Evolutionary conservation across 306 rosid genomes (phyloP), one percentile per base, ranked within the genome.

Genomic region (Medicago truncatula): DNA sequence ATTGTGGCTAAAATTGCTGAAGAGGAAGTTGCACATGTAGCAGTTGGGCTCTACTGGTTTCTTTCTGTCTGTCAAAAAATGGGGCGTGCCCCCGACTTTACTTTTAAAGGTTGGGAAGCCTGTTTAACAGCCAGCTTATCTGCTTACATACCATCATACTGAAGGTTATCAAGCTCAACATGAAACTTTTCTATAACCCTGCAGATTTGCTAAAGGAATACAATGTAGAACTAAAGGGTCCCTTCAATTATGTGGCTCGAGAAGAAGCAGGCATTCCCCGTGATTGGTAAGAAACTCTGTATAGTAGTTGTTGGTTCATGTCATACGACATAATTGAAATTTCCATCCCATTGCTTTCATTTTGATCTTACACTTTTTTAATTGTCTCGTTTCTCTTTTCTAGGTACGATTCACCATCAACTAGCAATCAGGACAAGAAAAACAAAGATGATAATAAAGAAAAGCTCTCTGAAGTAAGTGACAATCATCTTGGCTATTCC

Each of bases 1-100:
- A 84, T 95, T 59, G 97, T 95, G 39, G 95, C 90, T 73, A 92
- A 84, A 88, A 90, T 95, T 77, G 96, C 98, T 53, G 91, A 90
- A 65, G 98, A 95, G 86, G 98, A 95, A 85, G 91, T 92, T 74
- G 93, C 98, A 47, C 98, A 95, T 81, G 98, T 95, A 38, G 96
- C 98, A 76, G 96, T 90, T 69, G 98, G 98, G 65, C 89, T 92
- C 54, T 64, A 76, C 79, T 92, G 97, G 98, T 94, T 94, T 80
- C 75, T 86, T 73, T 64, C 80, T 53, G 89, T 94, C 71, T 94
- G 97, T 75, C 87, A 79, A 76, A 90, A 90, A 81, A 31, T 90
- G 88, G 89, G 66, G 12, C 74, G 93, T 63, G 79, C 85, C 52
- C 97, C 98, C 9, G 87, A 86, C 81, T 82, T 91, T 23, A 78